A percentile compares a stretch with the other conserved stretches of the same genome.
Evolutionary conservation across 768 basidiomycete species (phyloP).

Genomic region (Chlorophyllum brunneum): DNA sequence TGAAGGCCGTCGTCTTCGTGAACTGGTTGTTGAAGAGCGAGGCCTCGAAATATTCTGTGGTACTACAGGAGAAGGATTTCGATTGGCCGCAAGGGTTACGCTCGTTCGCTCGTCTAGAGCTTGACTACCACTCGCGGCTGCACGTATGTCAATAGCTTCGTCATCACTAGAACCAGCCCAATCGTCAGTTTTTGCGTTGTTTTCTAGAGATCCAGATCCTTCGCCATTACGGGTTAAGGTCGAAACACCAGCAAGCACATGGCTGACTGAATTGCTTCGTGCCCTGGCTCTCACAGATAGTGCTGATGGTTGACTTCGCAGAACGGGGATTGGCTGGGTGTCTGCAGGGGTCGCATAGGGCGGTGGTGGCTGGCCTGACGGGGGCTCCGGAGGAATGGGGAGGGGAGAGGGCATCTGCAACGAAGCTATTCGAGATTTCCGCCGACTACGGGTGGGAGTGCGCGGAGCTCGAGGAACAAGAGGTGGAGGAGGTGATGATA

Average conservation of each 20-base stretch:
- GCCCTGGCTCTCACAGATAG: constrained; percentile 42
- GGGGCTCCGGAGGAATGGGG: constrained; percentile 27
- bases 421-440: constrained; percentile 29
- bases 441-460: constrained; percentile 33
- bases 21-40: constrained; percentile 24
- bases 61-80: constrained; percentile 23
- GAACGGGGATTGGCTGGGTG: constrained; percentile 27
- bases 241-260: constrained; percentile 51
- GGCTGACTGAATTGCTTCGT: constrained; percentile 52
- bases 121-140: constrained; percentile 78
- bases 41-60: constrained; percentile 25
- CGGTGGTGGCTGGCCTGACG: constrained; percentile 59
- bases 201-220: constrained; percentile 18
- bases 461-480: constrained; percentile 39
- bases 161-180: constrained; percentile 85
- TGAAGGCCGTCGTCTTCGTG: constrained; percentile 57
- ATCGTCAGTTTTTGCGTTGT: constrained; percentile 28
- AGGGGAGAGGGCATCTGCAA: constrained; percentile 23
- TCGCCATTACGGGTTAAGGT: constrained; percentile 31
- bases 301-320: constrained; percentile 38
- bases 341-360: constrained; percentile 47
- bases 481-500: constrained; percentile 28
- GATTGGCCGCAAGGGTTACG: constrained; percentile 35
- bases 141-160: constrained; percentile 79
- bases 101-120: constrained; percentile 84